Percentiles rank a stretch among this genome's conserved stretches.
Evolutionary conservation across 106 monocot species (phyloP).

Genomic region (Cymbidium sinense): DNA sequence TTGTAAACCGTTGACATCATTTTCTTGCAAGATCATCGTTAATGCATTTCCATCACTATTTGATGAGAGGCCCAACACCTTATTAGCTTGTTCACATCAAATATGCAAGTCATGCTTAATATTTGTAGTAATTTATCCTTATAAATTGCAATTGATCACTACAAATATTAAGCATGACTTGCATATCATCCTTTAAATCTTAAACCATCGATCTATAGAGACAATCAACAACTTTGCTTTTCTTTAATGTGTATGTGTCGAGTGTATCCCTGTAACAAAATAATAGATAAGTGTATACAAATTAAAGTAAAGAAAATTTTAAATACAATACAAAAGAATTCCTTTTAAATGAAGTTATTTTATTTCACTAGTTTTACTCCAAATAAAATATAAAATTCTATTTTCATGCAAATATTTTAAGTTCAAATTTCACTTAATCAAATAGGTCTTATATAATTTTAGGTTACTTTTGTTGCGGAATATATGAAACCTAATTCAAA

Average conservation of each 20-base stretch:
- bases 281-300: too few species aligned
- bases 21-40: conserved; percentile 11
- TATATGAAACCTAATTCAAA: too few species aligned
- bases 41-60: conserved; percentile 6
- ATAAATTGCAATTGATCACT: not conserved
- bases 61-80: conserved; percentile 11
- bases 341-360: too few species aligned
- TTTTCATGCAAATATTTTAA: too few species aligned
- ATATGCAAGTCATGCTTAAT: too few species aligned
- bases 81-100: not conserved
- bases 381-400: too few species aligned
- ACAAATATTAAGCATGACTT: not conserved
- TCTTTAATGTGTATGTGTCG: not conserved
- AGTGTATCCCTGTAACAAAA: conserved; percentile 9
- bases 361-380: too few species aligned
- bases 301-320: too few species aligned
- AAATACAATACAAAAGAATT: too few species aligned
- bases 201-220: not conserved
- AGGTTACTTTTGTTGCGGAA: too few species aligned
- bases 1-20: conserved; percentile 11
- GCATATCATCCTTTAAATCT: not conserved
- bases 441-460: too few species aligned
- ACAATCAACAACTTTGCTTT: not conserved
- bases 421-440: too few species aligned
- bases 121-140: conserved; percentile 12